These are phyloP conservation scores for Tuber umbilicatum DNA, from an alignment of 495 filamentous ascomycete species.

Conservation along the genomic window DNA sequence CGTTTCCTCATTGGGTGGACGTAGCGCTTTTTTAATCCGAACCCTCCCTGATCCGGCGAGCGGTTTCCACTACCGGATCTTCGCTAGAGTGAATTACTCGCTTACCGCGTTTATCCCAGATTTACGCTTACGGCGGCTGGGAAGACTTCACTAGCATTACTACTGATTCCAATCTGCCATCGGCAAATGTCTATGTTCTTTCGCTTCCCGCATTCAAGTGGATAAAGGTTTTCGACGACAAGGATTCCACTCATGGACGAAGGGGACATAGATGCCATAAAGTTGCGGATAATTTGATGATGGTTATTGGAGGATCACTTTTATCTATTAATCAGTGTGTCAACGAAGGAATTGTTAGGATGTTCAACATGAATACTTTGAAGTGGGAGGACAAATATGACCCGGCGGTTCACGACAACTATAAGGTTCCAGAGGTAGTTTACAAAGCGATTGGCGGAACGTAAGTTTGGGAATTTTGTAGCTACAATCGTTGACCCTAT, in stretches of 20 bases:
- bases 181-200: conserved; percentile 60
- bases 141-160: conserved; percentile 14
- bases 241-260: conserved; percentile 47
- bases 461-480: conserved; percentile 39
- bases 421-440: conserved; percentile 57
- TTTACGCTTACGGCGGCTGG: conserved; percentile 70
- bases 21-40: not conserved
- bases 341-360: conserved; percentile 50
- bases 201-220: conserved; percentile 73
- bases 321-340: conserved; percentile 46
- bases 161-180: conserved; percentile 7
- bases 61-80: conserved; percentile 2
- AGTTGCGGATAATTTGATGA: conserved; percentile 68
- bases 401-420: conserved; percentile 52
- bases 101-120: conserved; percentile 45
- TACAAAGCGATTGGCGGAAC: conserved; percentile 56
- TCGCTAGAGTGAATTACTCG: conserved; percentile 47
- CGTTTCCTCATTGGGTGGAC: not conserved
- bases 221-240: conserved; percentile 54
- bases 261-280: conserved; percentile 59
- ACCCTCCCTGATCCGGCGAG: not conserved
- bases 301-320: conserved; percentile 57
- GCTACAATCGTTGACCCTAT: not conserved
- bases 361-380: conserved; percentile 59
- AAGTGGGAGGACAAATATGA: conserved; percentile 57